phyloP scores from a whole-genome alignment of 805 yeast species.

The Yarrowia osloensis region DNA sequence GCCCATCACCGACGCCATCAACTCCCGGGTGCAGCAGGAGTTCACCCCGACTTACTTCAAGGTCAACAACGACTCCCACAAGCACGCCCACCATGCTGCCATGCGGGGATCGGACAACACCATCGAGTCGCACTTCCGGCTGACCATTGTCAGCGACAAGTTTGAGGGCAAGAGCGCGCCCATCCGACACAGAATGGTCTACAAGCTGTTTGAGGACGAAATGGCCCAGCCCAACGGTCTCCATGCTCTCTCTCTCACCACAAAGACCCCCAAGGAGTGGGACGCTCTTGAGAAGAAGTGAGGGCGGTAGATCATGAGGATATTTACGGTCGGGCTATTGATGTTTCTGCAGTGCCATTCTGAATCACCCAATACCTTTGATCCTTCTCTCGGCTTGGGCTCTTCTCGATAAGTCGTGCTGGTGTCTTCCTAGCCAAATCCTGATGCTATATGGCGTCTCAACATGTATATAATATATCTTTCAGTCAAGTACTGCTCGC shows the following conservation, averaged over 20 bases:
- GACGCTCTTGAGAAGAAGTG: slow-evolving; percentile 26
- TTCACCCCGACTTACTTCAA: slow-evolving; percentile 51
- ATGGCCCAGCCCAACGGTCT: slow-evolving; percentile 63
- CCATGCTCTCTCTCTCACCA: slow-evolving; percentile 84
- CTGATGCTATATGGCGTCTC: too few relatives aligned
- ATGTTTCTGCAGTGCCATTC: too few relatives aligned
- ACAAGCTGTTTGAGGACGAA: slow-evolving; percentile 69
- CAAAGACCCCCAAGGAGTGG: slow-evolving; percentile 70
- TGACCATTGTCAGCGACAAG: slow-evolving; percentile 68
- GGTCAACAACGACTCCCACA: slow-evolving; percentile 78
- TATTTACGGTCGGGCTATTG: too few relatives aligned
- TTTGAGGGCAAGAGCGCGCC: slow-evolving; percentile 70
- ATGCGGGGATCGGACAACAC: slow-evolving; percentile 70
- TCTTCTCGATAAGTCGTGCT: too few relatives aligned
- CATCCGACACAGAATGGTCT: slow-evolving; percentile 75
- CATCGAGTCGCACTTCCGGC: slow-evolving; percentile 78
- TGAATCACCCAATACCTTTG: too few relatives aligned
- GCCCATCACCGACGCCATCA: slow-evolving; percentile 44
- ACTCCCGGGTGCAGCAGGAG: slow-evolving; percentile 46
- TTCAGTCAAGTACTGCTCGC: too few relatives aligned
- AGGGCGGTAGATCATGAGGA: too few relatives aligned
- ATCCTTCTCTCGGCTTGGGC: too few relatives aligned
- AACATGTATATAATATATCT: not conserved
- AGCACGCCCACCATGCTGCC: slow-evolving; percentile 86
- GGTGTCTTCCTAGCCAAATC: too few relatives aligned